These are phyloP conservation scores for Kodamaea fungicola DNA, from an alignment of 1,139 yeast species.

Conservation along the genomic window DNA sequence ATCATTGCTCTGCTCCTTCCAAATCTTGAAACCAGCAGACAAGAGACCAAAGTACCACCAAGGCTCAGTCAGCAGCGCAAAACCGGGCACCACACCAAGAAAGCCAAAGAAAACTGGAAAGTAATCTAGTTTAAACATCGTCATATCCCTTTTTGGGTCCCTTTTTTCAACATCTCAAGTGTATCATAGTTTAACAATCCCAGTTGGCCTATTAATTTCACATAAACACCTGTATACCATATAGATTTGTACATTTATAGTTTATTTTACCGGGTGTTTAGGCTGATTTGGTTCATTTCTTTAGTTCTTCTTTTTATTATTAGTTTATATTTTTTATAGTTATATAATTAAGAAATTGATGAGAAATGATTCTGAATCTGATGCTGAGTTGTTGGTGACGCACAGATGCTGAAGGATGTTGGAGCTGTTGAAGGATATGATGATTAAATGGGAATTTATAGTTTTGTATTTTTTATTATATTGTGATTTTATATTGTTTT, in stretches of 20 bases:
- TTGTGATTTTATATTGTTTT: no score
- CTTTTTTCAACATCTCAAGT: background rate
- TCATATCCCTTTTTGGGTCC: no score
- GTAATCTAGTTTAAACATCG: conserved; percentile 18
- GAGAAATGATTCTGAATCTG: background rate
- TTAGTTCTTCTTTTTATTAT: conserved; percentile 15
- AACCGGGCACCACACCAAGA: conserved; percentile 67
- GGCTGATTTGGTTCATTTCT: conserved; percentile 5
- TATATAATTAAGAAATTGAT: background rate
- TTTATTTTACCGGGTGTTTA: no score
- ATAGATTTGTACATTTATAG: no score
- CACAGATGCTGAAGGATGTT: no score
- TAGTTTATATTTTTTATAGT: conserved; percentile 10
- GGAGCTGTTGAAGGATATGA: no score
- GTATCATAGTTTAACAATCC: conserved; percentile 8
- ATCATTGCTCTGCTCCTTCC: conserved; percentile 92
- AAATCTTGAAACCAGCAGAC: conserved; percentile 95
- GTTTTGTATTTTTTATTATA: no score
- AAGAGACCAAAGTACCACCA: conserved; percentile 73
- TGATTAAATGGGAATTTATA: no score
- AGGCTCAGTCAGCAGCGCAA: conserved; percentile 36
- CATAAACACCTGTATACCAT: background rate
- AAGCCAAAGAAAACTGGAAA: conserved; percentile 64
- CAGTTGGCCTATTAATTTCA: background rate
- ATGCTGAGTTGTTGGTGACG: background rate